Conservation (phyloP, 768 basidiomycete species). For the Plicaturopsis crispa region DNA sequence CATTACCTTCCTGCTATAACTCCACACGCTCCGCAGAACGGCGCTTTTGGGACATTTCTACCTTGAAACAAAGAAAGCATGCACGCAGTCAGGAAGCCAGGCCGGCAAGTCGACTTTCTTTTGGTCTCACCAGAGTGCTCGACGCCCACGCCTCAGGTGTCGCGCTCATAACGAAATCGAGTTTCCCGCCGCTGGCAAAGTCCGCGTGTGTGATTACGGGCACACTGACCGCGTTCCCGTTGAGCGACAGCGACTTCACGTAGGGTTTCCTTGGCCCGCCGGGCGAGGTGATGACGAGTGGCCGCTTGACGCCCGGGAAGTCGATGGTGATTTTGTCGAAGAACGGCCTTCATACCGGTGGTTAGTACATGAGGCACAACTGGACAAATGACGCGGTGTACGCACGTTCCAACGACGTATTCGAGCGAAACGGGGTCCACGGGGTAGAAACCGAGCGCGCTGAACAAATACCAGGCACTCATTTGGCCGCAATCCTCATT, state of each 20-base stretch:
- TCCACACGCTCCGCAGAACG: no score
- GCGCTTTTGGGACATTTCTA: no score
- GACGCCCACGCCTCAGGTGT: constrained; percentile 37
- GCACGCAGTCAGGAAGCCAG: neutral
- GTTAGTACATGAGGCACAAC: neutral
- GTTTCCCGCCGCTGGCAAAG: constrained; percentile 45
- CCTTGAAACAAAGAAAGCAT: neutral
- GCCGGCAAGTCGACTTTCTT: neutral
- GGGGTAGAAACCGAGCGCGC: constrained; percentile 78
- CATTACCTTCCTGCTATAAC: no score
- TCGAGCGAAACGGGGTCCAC: constrained; percentile 73
- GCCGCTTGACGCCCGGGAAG: constrained; percentile 33
- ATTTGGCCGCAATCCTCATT: constrained; percentile 91
- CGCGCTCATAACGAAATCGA: constrained; percentile 62
- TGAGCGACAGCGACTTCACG: constrained; percentile 49
- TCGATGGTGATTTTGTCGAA: constrained; percentile 47
- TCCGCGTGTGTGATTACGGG: constrained; percentile 58
- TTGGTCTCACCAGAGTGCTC: constrained; percentile 11
- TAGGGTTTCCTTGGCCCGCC: constrained; percentile 57
- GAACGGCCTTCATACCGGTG: constrained; percentile 30
- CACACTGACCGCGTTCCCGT: constrained; percentile 33
- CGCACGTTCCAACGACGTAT: constrained; percentile 71
- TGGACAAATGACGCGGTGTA: constrained; percentile 5
- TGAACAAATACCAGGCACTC: constrained; percentile 86
- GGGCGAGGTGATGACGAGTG: constrained; percentile 43